phyloP scores from a whole-genome alignment of 805 yeast species.

The Pachysolen tannophilus region DNA sequence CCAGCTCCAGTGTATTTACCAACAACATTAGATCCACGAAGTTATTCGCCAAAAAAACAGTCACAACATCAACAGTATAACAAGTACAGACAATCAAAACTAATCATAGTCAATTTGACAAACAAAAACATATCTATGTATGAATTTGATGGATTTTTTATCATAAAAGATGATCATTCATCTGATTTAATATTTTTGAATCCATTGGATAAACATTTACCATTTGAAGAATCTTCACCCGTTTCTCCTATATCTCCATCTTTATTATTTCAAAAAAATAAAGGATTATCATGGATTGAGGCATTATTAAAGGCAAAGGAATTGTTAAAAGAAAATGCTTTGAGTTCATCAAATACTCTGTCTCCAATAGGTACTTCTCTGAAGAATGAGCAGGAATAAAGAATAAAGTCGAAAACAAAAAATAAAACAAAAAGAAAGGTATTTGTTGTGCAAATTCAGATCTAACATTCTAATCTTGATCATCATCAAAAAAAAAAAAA shows the following conservation, averaged over 20 bases:
- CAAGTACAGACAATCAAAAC: conserved; percentile 7
- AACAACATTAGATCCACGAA: conserved; percentile 10
- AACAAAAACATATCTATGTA: conserved; percentile 62
- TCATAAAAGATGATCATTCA: conserved; percentile 28
- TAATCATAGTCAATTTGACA: conserved; percentile 33
- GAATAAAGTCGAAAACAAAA: too few species aligned
- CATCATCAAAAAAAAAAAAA: too few species aligned
- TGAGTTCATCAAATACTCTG: background rate
- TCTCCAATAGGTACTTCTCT: too few species aligned
- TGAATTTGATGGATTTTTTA: conserved; percentile 46
- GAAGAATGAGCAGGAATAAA: too few species aligned
- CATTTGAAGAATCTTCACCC: conserved; percentile 53
- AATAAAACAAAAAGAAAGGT: too few species aligned
- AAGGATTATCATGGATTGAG: conserved; percentile 57
- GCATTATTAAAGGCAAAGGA: conserved; percentile 61
- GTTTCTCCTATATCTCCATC: conserved; percentile 43
- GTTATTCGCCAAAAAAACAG: background rate
- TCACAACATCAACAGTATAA: conserved; percentile 1
- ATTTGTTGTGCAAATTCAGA: too few species aligned
- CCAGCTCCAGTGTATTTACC: too few species aligned
- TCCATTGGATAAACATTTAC: conserved; percentile 36
- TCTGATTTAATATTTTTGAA: conserved; percentile 7
- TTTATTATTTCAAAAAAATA: conserved; percentile 34
- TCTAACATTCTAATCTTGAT: too few species aligned
- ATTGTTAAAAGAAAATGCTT: conserved; percentile 20